Percentiles rank a stretch among this genome's conserved stretches.
These are phyloP conservation scores for Pseudonitzschia multiseries DNA, from an alignment of 108 stramenopile species.

Conservation along the genomic window DNA sequence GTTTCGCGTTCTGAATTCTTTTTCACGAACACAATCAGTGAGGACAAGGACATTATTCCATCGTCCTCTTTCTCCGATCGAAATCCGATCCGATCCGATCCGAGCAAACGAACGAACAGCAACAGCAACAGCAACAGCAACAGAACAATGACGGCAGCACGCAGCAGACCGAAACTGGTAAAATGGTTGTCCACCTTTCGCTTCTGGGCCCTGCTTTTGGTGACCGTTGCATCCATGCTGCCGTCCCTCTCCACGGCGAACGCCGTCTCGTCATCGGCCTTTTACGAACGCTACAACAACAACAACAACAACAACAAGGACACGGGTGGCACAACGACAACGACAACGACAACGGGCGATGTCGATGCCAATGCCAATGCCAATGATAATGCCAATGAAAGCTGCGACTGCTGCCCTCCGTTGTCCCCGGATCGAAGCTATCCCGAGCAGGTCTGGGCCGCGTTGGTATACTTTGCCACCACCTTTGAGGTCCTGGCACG, in stretches of 20 bases:
- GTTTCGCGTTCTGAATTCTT: too few species aligned
- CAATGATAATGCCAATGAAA: not conserved
- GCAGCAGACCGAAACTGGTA: too few species aligned
- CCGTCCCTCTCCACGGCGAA: not conserved
- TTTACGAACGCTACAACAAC: not conserved
- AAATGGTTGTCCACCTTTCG: too few species aligned
- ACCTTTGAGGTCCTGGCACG: conserved; percentile 4
- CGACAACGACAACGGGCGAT: not conserved
- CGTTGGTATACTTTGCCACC: conserved; percentile 1
- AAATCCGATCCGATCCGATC: too few species aligned
- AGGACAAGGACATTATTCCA: too few species aligned
- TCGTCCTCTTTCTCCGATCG: too few species aligned
- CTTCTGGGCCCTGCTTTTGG: not conserved
- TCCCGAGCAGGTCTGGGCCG: not conserved
- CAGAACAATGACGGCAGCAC: too few species aligned
- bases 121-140: too few species aligned
- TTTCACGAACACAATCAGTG: too few species aligned
- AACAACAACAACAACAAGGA: not conserved
- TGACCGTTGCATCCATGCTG: not conserved
- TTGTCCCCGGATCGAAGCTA: not conserved
- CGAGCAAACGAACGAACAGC: too few species aligned
- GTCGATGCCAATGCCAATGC: too few species aligned
- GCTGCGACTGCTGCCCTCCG: too few species aligned
- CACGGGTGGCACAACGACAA: not conserved
- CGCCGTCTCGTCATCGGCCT: not conserved